Percentiles rank a stretch among this genome's conserved stretches.
These are phyloP conservation scores for Ziziphus jujuba DNA, from an alignment of 306 rosid species.

Conservation along the genomic window DNA sequence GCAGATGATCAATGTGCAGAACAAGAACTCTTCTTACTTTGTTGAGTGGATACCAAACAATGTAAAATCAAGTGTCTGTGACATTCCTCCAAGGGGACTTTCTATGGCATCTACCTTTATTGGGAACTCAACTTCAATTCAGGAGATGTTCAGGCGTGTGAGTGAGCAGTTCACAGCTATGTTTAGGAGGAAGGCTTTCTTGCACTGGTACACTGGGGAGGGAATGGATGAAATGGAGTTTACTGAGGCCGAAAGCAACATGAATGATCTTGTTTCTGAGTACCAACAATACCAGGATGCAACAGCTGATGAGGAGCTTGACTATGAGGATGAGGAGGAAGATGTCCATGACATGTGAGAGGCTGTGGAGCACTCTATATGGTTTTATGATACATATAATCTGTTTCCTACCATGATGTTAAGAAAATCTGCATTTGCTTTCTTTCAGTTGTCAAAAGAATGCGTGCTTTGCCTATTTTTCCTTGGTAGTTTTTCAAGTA, in stretches of 20 bases:
- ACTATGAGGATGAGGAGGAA: slow-evolving; percentile 15
- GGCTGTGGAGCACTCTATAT: neutral
- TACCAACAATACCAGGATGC: slow-evolving; percentile 28
- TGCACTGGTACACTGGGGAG: neutral
- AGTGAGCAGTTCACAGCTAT: slow-evolving; percentile 29
- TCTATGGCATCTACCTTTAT: slow-evolving; percentile 23
- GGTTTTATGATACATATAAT: neutral
- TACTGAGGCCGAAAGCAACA: slow-evolving; percentile 7
- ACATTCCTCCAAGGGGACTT: slow-evolving; percentile 27
- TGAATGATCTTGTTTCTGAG: slow-evolving; percentile 26
- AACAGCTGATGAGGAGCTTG: slow-evolving; percentile 22
- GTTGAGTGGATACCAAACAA: slow-evolving; percentile 30
- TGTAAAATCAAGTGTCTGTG: slow-evolving; percentile 28
- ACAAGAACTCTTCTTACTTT: slow-evolving; percentile 24
- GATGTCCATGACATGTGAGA: neutral
- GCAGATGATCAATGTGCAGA: slow-evolving; percentile 21
- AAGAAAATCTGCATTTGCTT: neutral
- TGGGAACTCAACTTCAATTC: slow-evolving; percentile 25
- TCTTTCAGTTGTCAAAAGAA: neutral
- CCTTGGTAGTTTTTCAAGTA: neutral
- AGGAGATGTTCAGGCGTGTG: slow-evolving; percentile 29
- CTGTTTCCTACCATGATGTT: neutral
- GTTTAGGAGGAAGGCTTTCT: slow-evolving; percentile 28
- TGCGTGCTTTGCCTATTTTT: neutral
- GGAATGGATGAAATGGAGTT: no score